These are phyloP conservation scores for Hypoxylon cercidicola DNA, from an alignment of 495 filamentous ascomycete species.

Conservation along the genomic window DNA sequence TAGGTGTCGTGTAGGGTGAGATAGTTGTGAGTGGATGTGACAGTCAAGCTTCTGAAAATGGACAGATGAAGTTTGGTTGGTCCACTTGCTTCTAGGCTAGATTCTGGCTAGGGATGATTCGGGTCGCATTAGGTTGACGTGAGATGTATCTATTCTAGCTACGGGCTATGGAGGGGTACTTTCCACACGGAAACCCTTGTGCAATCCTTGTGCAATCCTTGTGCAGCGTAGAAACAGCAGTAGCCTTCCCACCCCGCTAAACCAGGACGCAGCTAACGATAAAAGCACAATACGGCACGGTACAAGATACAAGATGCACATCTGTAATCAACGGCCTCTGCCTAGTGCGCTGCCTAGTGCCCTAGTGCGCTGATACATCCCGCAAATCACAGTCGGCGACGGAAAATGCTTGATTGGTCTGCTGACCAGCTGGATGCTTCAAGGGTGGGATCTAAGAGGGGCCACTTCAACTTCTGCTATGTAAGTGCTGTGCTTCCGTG, in stretches of 20 bases:
- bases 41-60: constrained; percentile 43
- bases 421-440: constrained; percentile 38
- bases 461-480: background rate
- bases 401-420: constrained; percentile 44
- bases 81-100: background rate
- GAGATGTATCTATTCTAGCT: constrained; percentile 19
- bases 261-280: constrained; percentile 19
- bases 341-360: constrained; percentile 27
- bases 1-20: constrained; percentile 35
- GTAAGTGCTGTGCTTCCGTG: constrained; percentile 30
- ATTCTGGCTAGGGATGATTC: constrained; percentile 30
- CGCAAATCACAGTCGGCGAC: constrained; percentile 38
- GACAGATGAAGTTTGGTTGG: constrained; percentile 28
- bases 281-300: too few species aligned
- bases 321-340: background rate
- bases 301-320: constrained; percentile 2
- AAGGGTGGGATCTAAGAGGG: background rate
- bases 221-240: background rate
- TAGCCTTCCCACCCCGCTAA: constrained; percentile 12
- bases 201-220: background rate
- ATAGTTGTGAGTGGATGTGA: constrained; percentile 37
- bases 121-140: constrained; percentile 38
- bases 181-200: background rate
- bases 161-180: constrained; percentile 4
- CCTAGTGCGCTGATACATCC: constrained; percentile 27